Conservation (phyloP, 805 yeast genomes). For the Candida sithepensis region DNA sequence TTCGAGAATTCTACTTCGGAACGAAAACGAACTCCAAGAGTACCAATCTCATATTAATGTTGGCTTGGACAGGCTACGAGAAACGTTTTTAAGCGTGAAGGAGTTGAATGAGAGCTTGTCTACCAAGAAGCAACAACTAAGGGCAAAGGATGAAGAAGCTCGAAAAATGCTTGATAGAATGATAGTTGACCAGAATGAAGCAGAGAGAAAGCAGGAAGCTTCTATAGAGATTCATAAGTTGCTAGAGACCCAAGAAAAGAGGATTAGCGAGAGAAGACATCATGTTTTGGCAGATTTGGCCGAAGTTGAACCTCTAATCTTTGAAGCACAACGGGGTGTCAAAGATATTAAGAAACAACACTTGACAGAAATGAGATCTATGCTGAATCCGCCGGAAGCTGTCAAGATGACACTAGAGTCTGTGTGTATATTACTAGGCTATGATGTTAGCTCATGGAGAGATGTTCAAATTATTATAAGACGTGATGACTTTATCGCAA, state of each 20-base stretch:
- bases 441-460: slow-evolving; percentile 64
- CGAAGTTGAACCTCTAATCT: slow-evolving; percentile 77
- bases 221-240: slow-evolving; percentile 73
- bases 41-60: slow-evolving; percentile 66
- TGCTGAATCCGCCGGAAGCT: slow-evolving; percentile 87
- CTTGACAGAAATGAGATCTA: slow-evolving; percentile 80
- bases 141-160: slow-evolving; percentile 64
- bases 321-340: slow-evolving; percentile 86
- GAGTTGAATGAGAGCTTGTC: slow-evolving; percentile 53
- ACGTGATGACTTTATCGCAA: slow-evolving; percentile 81
- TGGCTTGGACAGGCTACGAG: slow-evolving; percentile 74
- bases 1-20: slow-evolving; percentile 35
- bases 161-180: slow-evolving; percentile 66
- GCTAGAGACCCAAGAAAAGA: slow-evolving; percentile 61
- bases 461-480: slow-evolving; percentile 80
- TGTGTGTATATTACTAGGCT: slow-evolving; percentile 80
- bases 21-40: slow-evolving; percentile 51
- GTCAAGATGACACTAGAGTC: slow-evolving; percentile 84
- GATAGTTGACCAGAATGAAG: slow-evolving; percentile 84
- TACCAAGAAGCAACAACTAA: slow-evolving; percentile 46
- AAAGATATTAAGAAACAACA: slow-evolving; percentile 90
- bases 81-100: slow-evolving; percentile 71
- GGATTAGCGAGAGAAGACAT: slow-evolving; percentile 50
- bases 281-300: slow-evolving; percentile 63
- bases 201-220: slow-evolving; percentile 86